These are phyloP conservation scores for Straminergon stramineum DNA, from an alignment of 225 moss, liverwort and hornwort species.

Conservation along the genomic window DNA sequence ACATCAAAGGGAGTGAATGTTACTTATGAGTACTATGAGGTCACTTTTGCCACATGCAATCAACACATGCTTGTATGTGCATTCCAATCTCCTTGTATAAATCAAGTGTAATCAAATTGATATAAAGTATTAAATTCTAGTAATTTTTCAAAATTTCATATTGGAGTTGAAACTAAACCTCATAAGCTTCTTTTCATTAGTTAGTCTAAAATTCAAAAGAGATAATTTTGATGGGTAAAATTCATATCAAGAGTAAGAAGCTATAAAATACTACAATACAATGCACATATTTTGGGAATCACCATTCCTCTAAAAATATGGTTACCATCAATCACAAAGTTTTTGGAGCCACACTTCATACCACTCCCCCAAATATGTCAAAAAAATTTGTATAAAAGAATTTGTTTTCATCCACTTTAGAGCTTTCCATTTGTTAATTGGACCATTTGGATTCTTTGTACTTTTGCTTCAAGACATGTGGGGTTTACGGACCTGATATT, in stretches of 20 bases:
- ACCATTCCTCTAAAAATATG: background rate
- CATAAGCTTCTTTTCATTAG: background rate
- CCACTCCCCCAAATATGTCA: background rate
- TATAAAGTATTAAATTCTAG: background rate
- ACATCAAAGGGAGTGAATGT: background rate
- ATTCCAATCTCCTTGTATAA: background rate
- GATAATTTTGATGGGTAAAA: background rate
- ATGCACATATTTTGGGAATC: background rate
- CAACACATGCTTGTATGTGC: no score
- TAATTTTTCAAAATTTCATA: background rate
- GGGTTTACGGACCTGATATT: fast-evolving
- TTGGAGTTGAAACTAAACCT: background rate
- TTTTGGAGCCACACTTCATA: background rate
- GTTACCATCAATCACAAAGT: background rate
- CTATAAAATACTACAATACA: background rate
- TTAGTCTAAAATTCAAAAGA: background rate
- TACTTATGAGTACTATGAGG: fast-evolving
- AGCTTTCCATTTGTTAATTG: background rate
- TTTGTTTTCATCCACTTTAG: fast-evolving
- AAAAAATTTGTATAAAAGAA: background rate
- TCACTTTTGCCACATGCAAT: background rate
- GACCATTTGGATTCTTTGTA: background rate
- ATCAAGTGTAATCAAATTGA: background rate
- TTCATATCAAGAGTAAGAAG: background rate
- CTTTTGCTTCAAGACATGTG: background rate